Evolutionary conservation across 2,329 filamentous ascomycete species (phyloP), one percentile per base, ranked within the genome.

Genomic region (Clarireedia hainanense): DNA sequence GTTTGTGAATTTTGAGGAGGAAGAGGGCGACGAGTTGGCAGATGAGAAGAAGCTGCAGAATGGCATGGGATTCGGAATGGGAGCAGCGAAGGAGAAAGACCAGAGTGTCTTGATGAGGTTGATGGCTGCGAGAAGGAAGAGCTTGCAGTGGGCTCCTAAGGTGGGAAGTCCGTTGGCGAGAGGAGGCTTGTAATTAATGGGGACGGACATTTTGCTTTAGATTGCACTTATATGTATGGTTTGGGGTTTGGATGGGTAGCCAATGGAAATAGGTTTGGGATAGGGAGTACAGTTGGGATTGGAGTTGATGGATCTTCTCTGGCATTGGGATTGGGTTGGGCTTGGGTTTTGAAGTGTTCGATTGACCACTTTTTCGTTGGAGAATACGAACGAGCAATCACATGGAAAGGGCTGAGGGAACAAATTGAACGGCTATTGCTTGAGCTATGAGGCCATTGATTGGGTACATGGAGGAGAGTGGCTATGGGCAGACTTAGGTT

Each of bases 111-210:
- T 70, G 68, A 63, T 65, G 63, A 61, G 68, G 48, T 73, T 91
- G 58, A 82, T 88, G 76, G 83, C 85, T 10, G 87, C 86, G 0
- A 77, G 87, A 58, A 78, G 88, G 58, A 90, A 89, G 79, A 92
- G 86, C 66, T 69, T 90, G 69, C 86, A 89, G 66, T 90, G 85
- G 73, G 86, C 86, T 34, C 88, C 88, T 30, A 86, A 87, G 71
- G 74, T 89, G 57, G 84, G 80, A 17, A 91, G 88, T 69, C 88
- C 88, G 2, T 72, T 91, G 63, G 78, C 81, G 26, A 81, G 76
- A 64, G 73, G 63, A 36, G 42, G 42, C 6, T 14, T 17, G 20
- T 42, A 15, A 20, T 42, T n/a, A 9, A 10, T 20, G 5, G n/a
- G 6, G 15, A 42, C 17, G 20, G 3, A 20, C 9, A 7, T 42